These are phyloP conservation scores for Yarrowia sp. DNA, from an alignment of 805 yeast species.

Conservation along the genomic window DNA sequence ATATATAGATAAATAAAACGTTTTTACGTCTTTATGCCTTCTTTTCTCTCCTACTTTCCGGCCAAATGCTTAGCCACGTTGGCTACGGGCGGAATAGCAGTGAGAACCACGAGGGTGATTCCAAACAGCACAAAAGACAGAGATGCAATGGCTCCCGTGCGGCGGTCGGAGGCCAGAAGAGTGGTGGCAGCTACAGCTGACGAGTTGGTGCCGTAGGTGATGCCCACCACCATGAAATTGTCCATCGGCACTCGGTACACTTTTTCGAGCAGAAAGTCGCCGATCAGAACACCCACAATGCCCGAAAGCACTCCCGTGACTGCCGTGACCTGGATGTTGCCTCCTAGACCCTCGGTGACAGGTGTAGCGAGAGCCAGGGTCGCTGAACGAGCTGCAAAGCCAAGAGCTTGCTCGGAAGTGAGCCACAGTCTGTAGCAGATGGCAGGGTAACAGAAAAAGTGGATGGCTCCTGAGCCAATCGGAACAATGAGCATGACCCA, in stretches of 20 bases:
- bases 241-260: slow-evolving; percentile 60
- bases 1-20: slow-evolving; percentile 1
- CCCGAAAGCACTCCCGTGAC: slow-evolving; percentile 81
- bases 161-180: slow-evolving; percentile 67
- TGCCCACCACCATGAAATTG: slow-evolving; percentile 78
- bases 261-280: slow-evolving; percentile 58
- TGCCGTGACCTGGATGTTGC: slow-evolving; percentile 75
- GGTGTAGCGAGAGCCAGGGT: slow-evolving; percentile 84
- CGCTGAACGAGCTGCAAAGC: slow-evolving; percentile 79
- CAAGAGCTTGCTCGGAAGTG: slow-evolving; percentile 64
- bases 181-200: slow-evolving; percentile 87
- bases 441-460: slow-evolving; percentile 74
- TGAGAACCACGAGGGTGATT: slow-evolving; percentile 71
- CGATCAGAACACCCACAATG: slow-evolving; percentile 72
- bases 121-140: slow-evolving; percentile 77
- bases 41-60: slow-evolving; percentile 46
- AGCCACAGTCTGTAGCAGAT: slow-evolving; percentile 71
- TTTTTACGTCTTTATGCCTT: not conserved
- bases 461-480: slow-evolving; percentile 60
- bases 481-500: slow-evolving; percentile 68
- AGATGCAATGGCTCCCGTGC: slow-evolving; percentile 81
- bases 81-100: slow-evolving; percentile 65
- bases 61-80: slow-evolving; percentile 57
- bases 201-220: slow-evolving; percentile 76
- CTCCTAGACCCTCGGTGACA: slow-evolving; percentile 67